Evolutionary conservation across 2,329 filamentous ascomycete genomes (phyloP).

Genomic region (Penicillium sp.): DNA sequence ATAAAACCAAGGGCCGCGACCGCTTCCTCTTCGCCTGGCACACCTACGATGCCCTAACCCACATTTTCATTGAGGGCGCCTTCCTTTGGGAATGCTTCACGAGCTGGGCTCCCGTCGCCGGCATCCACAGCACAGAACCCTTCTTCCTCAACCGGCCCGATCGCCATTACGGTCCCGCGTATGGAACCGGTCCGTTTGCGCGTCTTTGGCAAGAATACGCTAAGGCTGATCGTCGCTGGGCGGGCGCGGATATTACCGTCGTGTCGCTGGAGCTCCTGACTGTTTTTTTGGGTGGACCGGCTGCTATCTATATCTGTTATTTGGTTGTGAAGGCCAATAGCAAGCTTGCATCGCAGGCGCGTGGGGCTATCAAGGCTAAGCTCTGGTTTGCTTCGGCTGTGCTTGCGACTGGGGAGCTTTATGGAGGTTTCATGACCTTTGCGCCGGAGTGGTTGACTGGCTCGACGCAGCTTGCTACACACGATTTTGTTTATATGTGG

Average conservation of each 20-base stretch:
- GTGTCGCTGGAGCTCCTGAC: conserved; percentile 63
- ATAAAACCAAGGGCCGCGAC: conserved; percentile 48
- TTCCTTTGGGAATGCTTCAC: conserved; percentile 96
- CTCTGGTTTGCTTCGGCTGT: conserved; percentile 60
- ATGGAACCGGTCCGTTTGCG: conserved; percentile 55
- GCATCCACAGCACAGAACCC: conserved; percentile 30
- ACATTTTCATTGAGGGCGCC: conserved; percentile 85
- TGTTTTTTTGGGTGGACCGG: conserved; percentile 59
- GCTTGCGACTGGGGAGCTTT: conserved; percentile 64
- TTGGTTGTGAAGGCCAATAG: conserved; percentile 41
- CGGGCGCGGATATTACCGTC: conserved; percentile 58
- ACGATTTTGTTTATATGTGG: conserved; percentile 64
- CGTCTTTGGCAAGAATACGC: conserved; percentile 67
- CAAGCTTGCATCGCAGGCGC: conserved; percentile 14
- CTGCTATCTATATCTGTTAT: conserved; percentile 60
- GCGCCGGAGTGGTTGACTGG: conserved; percentile 65
- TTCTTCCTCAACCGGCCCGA: conserved; percentile 57
- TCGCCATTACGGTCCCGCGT: conserved; percentile 60
- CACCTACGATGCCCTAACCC: conserved; percentile 86
- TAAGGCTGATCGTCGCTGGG: conserved; percentile 64
- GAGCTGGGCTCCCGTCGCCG: conserved; percentile 53
- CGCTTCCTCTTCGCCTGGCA: conserved; percentile 93
- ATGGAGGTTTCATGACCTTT: conserved; percentile 67
- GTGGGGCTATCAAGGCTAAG: conserved; percentile 33
- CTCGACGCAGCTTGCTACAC: conserved; percentile 57